Base-by-base conservation (phyloP, 192 early-diverging fungal species). In the Funneliformis geosporum region DNA sequence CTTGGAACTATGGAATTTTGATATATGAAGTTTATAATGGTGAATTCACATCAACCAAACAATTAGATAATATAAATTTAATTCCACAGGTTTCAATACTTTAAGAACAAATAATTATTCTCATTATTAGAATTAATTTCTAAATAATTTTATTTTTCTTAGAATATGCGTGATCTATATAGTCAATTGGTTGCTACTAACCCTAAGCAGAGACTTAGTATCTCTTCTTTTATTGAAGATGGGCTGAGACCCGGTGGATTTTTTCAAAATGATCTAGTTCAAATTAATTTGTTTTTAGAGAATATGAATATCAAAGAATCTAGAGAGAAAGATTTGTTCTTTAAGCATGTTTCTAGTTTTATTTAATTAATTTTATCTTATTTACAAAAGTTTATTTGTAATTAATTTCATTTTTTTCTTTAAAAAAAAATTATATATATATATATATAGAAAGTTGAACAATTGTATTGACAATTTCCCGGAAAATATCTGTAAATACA, bases 251-350 rank as follows among this genome's bases (percentile, higher is more conserved):
- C 87, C 0, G 82, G 85, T 46, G 91, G 92, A 8, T 96, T 91
- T 79, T 95, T 98, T 81, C 89, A 94, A 67, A 93, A 89, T 25
- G 92, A 94, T 67, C 94, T 99, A 79, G 88, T 99, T 8, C 85
- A 87, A n/a, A 88, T 92, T 18, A 94, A 91, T 75, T 72, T 94
- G 38, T 97, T 96, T 47, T 80, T 99, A n/a, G 97, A 99, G 76
- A 93, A 96, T 83, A 91, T 98, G 67, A 90, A 91, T 43, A 91
- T 99, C 69, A 97, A 97, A 80, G 96, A 97, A 47, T 87, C 90
- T n/a, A 79, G 85, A 61, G 96, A 98, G 81, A 95, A 96, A 73
- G 91, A 93, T 12, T 85, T 86, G n/a, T 98, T 97, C 82, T 87
- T 94, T 59, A 78, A 77, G 85, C 83, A 72, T 60, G 80, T 44